phyloP scores from a whole-genome alignment of 805 yeast genomes.

The Starmera pachycereana region DNA sequence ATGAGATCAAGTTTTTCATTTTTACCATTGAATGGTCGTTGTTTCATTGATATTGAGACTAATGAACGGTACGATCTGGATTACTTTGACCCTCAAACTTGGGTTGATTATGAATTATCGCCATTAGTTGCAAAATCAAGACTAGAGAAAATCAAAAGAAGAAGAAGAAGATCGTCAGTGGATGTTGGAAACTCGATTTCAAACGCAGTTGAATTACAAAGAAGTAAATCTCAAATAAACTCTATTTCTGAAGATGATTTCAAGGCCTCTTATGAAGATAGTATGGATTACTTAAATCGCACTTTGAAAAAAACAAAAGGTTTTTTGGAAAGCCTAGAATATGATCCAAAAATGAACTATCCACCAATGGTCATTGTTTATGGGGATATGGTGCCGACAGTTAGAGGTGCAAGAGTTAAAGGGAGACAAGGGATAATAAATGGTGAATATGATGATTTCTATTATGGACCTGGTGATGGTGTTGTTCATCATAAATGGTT shows the following conservation, averaged over 20 bases:
- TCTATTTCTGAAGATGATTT: conserved; percentile 12
- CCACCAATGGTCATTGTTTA: conserved; percentile 83
- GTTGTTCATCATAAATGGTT: conserved; percentile 78
- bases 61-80: conserved; percentile 55
- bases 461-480: conserved; percentile 90
- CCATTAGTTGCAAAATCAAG: conserved; percentile 50
- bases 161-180: conserved; percentile 4
- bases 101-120: conserved; percentile 68
- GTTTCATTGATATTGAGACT: conserved; percentile 56
- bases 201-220: conserved; percentile 9
- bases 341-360: conserved; percentile 39
- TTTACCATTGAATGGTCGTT: conserved; percentile 64
- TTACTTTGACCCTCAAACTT: conserved; percentile 68
- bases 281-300: conserved; percentile 51
- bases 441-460: conserved; percentile 69
- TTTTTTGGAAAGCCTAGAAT: conserved; percentile 47
- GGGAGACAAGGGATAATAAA: conserved; percentile 50
- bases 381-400: conserved; percentile 78
- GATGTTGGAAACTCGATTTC: conserved; percentile 1
- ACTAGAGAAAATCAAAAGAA: neutral
- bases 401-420: conserved; percentile 64
- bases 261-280: conserved; percentile 34
- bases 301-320: conserved; percentile 50
- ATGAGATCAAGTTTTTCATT: conserved; percentile 81
- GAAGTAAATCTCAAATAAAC: conserved; percentile 7